Evolutionary conservation across 306 rosid genomes (phyloP), one percentile per base, ranked within the genome.

Genomic region (Psophocarpus tetragonolobus): DNA sequence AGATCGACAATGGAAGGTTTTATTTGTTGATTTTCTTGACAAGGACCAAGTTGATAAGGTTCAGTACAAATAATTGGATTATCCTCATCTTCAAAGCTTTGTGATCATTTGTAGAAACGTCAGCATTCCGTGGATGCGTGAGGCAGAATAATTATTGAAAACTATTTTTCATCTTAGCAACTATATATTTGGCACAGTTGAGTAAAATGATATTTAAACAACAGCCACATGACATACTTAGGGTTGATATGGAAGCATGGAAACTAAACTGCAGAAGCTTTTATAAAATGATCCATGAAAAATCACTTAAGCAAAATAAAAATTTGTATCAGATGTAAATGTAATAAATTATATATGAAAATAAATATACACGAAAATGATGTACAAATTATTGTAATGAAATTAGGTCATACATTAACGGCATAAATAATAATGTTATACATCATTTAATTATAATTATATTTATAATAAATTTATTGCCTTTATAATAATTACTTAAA

Each of bases 51-150:
- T 50, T 35, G 77, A 30, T 51, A 30, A 39, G 50, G 26, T 54
- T 60, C 66, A 36, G 27, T 53, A 30, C 67, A 54, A 21, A 23
- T 35, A 23, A 77, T 17, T 54, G 20, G 35, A 20, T 83, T 72
- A 74, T 78, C 65, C 64, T 51, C 42, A 29, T 48, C 68, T 72
- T 32, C 27, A 63, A 63, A 63, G 29, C 45, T 32, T 35, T 36
- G 32, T 36, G 33, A 64, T 18, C 48, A 64, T 12, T 61, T 2
- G 47, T 27, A 17, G 27, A 63, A 63, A 63, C 27, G 69, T 63
- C 29, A 35, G 18, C 5, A 14, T 63, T 15, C 36, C 30, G 48
- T 20, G 9, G 20, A 38, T 38, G 18, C 2, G 50, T 11, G 71
- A 38, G 5, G 20, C 23, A 13, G 39, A 29, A 61, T 61, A 61